Base-by-base conservation (phyloP, 805 yeast species). In the Cyberlindnera misumaiensis region DNA sequence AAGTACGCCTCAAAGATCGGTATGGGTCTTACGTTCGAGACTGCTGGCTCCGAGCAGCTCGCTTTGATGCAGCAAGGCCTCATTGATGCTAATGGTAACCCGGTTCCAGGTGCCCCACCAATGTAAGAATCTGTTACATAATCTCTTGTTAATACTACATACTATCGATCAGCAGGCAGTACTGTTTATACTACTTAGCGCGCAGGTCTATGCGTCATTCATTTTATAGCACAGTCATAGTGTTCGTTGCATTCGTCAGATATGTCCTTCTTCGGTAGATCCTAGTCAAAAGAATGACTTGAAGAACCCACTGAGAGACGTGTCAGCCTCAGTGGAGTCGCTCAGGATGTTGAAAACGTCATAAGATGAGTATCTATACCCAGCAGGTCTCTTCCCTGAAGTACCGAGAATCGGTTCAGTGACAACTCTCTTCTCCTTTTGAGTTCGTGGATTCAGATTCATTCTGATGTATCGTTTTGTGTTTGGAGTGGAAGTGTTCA, bases 21-120 rank as follows among this genome's bases (percentile, higher is more conserved):
- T 59, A 76, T 89, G 53, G 97, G 97, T 63, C 72, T 93, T 55
- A 96, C 90, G 71, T 81, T 93, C 50, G 97, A 93, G 72, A 80
- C 93, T 49, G 90, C 93, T 41, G 97, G 97, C 59, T 80, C 84
- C 57, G 95, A 89, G 69, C 93, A 86, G 69, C 75, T 87, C 53
- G 79, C 85, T 73, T 74, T 84, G 81, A 80, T 83, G 87, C 94
- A 83, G 69, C 88, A 83, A 65, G 90, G 90, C 55, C 69, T 83
- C 64, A 64, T 80, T 48, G 94, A 83, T 59, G 83, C 80, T 50
- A 79, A 83, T 56, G 94, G 93, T 58, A 83, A 83, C 72, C 90
- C 93, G 55, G 73, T 83, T 49, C 87, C 83, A 55, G 86, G 86
- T 55, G 85, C 84, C 44, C 84, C 84, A 47, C 77, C 69, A 63